Evolutionary conservation across 1,139 yeast genomes (phyloP), one percentile per base, ranked within the genome.

Genomic region (Candida tropicalis): DNA sequence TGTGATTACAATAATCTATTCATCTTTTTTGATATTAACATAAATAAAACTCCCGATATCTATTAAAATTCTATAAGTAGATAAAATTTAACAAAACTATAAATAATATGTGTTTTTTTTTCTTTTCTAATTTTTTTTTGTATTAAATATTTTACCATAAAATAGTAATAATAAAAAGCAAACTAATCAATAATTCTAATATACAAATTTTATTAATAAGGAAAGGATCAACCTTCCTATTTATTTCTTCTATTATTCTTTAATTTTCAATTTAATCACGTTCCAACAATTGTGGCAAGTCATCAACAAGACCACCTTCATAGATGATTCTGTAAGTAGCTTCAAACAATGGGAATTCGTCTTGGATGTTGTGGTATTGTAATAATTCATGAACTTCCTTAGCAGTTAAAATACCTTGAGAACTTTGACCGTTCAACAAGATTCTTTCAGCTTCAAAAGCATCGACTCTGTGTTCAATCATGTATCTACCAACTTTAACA

Each of bases 321-420:
- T 82, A 89, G 46, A 89, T 81, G 56, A 91, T 87, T 55, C 78
- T 80, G 68, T 89, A 88, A 46, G 95, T 89, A 43, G 95, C 88
- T 58, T 81, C 88, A 59, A 91, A 85, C 57, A 91, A 77, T 47
- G 97, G 97, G 79, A 86, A 91, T 56, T 89, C 93, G 16, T 77
- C 76, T 49, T 74, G 63, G 66, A 79, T 75, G 44, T 79, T 73
- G 67, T 75, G 77, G 60, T 77, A 75, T 45, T 70, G 75, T 60
- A 91, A 76, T 65, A 91, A 81, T 60, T 86, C 95, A 67, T 87
- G 87, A 42, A 91, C 97, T 73, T 91, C 98, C 66, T 80, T 80
- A 50, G 93, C 79, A 35, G 98, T 91, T 57, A 85, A 79, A 50
- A 90, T 79, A 63, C 98, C 98, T 71, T 91, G 98, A 43, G 97